Evolutionary conservation across 2,329 filamentous ascomycete genomes (phyloP).

Genomic region (Fusarium anthophilum): DNA sequence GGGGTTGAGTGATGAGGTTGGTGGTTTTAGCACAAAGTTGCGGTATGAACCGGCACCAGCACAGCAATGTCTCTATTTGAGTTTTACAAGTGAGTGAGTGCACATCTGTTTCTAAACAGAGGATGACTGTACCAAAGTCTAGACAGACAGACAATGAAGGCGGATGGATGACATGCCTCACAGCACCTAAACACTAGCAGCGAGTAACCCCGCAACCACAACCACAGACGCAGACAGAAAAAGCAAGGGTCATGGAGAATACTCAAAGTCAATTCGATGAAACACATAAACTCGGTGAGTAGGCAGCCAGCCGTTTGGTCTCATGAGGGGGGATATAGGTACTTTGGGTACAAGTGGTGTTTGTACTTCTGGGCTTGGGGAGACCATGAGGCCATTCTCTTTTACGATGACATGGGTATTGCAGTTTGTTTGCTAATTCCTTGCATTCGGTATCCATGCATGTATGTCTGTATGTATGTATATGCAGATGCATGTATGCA

Average conservation of each 20-base stretch:
- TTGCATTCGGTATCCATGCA: slow-evolving; percentile 12
- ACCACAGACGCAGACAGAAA: slow-evolving; percentile 6
- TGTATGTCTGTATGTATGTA: background rate
- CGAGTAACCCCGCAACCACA: slow-evolving; percentile 40
- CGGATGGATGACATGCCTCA: slow-evolving; percentile 27
- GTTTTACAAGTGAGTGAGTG: background rate
- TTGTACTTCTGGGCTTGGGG: slow-evolving; percentile 22
- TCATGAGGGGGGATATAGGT: background rate
- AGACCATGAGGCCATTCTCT: slow-evolving; percentile 21
- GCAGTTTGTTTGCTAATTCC: slow-evolving; percentile 19
- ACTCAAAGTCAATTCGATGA: slow-evolving; percentile 18
- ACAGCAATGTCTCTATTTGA: background rate
- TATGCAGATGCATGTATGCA: background rate
- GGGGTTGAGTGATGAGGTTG: background rate
- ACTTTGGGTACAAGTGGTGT: slow-evolving; percentile 25
- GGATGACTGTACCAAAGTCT: slow-evolving; percentile 16
- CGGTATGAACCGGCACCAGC: slow-evolving; percentile 26
- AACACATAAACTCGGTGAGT: slow-evolving; percentile 32
- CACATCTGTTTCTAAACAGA: background rate
- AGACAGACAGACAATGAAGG: slow-evolving; percentile 13
- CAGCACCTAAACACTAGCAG: slow-evolving; percentile 31
- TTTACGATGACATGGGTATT: slow-evolving; percentile 32
- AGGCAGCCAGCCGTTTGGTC: slow-evolving; percentile 18
- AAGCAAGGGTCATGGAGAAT: slow-evolving; percentile 29
- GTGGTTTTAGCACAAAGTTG: slow-evolving; percentile 16